Evolutionary conservation across 305 asterid species (phyloP).

Genomic region (Ilex paraguariensis): DNA sequence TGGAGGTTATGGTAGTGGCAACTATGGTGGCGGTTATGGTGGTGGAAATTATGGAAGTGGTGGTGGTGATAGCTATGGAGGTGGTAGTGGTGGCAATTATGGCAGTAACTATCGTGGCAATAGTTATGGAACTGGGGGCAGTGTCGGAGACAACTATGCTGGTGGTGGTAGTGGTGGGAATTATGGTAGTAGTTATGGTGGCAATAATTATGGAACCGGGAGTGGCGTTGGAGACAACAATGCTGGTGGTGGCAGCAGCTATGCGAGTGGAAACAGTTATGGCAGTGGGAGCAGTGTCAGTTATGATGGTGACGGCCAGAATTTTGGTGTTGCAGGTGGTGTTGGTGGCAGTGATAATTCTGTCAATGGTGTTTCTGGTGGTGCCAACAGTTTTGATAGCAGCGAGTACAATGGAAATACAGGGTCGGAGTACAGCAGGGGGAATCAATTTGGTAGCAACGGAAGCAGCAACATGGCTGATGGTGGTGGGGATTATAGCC

Average conservation of each 20-base stretch:
- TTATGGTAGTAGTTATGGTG: constrained; percentile 9
- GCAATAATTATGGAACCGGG: constrained; percentile 9
- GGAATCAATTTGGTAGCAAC: constrained; percentile 12
- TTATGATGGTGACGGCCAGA: constrained; percentile 5
- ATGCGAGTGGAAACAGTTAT: constrained; percentile 4
- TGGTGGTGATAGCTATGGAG: constrained; percentile 16
- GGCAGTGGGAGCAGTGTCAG: constrained; percentile 13
- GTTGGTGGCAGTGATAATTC: constrained; percentile 21
- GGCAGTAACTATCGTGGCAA: constrained; percentile 6
- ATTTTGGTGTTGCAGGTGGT: constrained; percentile 25
- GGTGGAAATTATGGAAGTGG: constrained; percentile 11
- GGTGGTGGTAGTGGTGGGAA: constrained; percentile 15
- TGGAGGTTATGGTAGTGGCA: constrained; percentile 19
- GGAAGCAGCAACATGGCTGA: constrained; percentile 9
- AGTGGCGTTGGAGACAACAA: constrained; percentile 11
- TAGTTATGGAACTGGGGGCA: constrained; percentile 9
- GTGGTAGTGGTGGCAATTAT: constrained; percentile 13
- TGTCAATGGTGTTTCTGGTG: constrained; percentile 22
- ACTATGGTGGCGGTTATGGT: constrained; percentile 11
- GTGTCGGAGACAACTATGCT: constrained; percentile 12
- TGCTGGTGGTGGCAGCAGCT: constrained; percentile 13
- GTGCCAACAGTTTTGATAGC: neutral
- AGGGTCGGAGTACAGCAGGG: constrained; percentile 11
- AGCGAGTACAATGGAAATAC: constrained; percentile 16
- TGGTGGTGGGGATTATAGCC: constrained; percentile 11